These are phyloP conservation scores for Paracoccidioides lutzii DNA, from an alignment of 2,329 filamentous ascomycete species.

Conservation along the genomic window DNA sequence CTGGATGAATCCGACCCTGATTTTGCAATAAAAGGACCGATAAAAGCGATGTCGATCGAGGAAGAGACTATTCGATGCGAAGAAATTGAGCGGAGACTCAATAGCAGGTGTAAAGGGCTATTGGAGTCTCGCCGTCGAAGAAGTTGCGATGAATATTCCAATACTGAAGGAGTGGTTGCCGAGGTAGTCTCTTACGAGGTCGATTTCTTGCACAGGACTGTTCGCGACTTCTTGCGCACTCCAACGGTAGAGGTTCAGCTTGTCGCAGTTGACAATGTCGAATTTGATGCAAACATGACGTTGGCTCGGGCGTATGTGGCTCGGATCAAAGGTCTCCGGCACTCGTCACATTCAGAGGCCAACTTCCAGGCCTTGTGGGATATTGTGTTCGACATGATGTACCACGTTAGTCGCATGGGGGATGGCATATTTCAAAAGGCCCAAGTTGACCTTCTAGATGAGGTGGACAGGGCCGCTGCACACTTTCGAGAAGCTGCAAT, in stretches of 20 bases:
- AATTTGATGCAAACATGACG: background rate
- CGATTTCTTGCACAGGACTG: constrained; percentile 6
- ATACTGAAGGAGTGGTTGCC: background rate
- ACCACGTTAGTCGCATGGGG: background rate
- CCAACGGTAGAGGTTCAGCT: background rate
- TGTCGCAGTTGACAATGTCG: background rate
- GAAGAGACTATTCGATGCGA: constrained; percentile 5
- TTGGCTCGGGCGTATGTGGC: background rate
- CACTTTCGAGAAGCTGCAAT: background rate
- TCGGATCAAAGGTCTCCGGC: background rate
- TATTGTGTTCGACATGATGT: background rate
- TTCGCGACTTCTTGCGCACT: constrained; percentile 6
- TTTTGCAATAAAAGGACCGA: background rate
- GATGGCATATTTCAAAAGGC: background rate
- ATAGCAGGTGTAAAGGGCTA: constrained; percentile 12
- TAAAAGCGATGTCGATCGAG: background rate
- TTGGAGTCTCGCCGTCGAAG: constrained; percentile 5
- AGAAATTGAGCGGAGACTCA: constrained; percentile 10
- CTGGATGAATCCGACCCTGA: constrained; percentile 4
- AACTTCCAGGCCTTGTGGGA: background rate
- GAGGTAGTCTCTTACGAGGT: background rate
- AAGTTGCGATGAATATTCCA: background rate
- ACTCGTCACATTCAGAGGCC: background rate
- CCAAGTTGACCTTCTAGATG: background rate
- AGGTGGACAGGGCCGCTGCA: background rate